These are phyloP conservation scores for Imleria badia DNA, from an alignment of 768 basidiomycete species.

Conservation along the genomic window DNA sequence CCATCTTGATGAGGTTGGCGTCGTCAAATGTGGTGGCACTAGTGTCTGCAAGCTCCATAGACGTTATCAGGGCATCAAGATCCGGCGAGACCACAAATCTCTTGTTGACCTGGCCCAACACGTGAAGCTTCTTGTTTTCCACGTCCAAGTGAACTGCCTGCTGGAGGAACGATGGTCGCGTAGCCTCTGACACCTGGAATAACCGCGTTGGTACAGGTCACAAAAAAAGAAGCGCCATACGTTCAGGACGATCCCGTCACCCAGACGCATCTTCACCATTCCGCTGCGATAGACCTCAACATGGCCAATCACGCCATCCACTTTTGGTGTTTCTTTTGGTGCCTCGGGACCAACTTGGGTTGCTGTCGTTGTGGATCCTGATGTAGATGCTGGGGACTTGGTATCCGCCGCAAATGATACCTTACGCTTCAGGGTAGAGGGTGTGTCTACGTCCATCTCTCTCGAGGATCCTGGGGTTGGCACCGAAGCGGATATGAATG, in stretches of 20 bases:
- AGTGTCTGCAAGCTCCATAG: constrained; percentile 57
- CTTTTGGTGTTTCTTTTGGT: constrained; percentile 33
- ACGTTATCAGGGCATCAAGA: constrained; percentile 67
- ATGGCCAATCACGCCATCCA: constrained; percentile 81
- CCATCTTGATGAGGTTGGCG: constrained; percentile 56
- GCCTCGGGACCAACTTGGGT: constrained; percentile 19
- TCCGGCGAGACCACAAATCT: constrained; percentile 85
- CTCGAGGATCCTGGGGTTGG: constrained; percentile 29
- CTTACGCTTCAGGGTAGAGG: constrained; percentile 35
- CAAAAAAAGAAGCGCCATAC: constrained; percentile 38
- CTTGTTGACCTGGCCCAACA: constrained; percentile 86
- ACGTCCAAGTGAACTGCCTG: constrained; percentile 77
- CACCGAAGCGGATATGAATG: constrained; percentile 48
- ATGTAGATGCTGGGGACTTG: constrained; percentile 43
- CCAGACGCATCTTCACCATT: constrained; percentile 80
- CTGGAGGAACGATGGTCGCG: constrained; percentile 85
- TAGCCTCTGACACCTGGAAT: constrained; percentile 72
- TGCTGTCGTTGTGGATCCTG: constrained; percentile 22
- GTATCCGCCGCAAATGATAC: constrained; percentile 67
- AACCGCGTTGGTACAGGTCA: background rate
- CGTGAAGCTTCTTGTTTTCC: constrained; percentile 54
- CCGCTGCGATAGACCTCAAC: constrained; percentile 86
- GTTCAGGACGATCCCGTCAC: constrained; percentile 79
- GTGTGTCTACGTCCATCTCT: constrained; percentile 35
- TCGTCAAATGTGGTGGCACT: constrained; percentile 37